Percentiles rank a stretch among this genome's conserved stretches.
These are phyloP conservation scores for Zymoseptoria crescenta DNA, from an alignment of 2,329 filamentous ascomycete species.

Conservation along the genomic window DNA sequence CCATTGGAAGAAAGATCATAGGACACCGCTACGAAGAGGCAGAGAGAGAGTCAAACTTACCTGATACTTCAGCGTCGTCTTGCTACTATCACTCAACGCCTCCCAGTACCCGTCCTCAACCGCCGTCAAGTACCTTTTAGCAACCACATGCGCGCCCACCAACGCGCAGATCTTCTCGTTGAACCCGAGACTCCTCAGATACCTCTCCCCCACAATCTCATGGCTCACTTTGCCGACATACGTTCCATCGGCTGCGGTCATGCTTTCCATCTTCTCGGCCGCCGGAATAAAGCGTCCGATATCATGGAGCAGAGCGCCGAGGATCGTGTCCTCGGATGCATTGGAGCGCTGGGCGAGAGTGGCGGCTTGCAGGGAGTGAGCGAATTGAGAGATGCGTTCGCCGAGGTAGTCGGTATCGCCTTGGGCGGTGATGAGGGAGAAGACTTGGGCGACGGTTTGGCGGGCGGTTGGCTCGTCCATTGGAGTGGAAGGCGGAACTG, in stretches of 20 bases:
- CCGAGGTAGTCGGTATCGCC: conserved; percentile 27
- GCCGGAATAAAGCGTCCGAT: conserved; percentile 37
- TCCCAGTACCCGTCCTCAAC: conserved; percentile 29
- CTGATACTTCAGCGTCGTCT: conserved; percentile 33
- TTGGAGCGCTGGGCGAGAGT: conserved; percentile 21
- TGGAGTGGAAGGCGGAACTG: neutral
- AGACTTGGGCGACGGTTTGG: conserved; percentile 15
- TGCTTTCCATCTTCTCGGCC: conserved; percentile 17
- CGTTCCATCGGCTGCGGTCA: conserved; percentile 20
- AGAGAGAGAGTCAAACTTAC: conserved; percentile 6
- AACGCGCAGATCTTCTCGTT: conserved; percentile 31
- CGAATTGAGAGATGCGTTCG: conserved; percentile 26
- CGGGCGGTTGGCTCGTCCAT: conserved; percentile 6
- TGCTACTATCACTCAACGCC: conserved; percentile 31
- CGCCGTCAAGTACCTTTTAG: conserved; percentile 35
- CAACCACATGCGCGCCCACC: conserved; percentile 34
- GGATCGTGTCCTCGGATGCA: conserved; percentile 25
- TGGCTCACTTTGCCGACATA: conserved; percentile 34
- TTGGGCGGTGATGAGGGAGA: conserved; percentile 20
- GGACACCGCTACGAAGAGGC: neutral
- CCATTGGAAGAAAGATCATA: neutral
- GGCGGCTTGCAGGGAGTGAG: conserved; percentile 28
- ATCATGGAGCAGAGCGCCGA: conserved; percentile 37
- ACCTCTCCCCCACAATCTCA: conserved; percentile 33
- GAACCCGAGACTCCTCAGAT: conserved; percentile 30